phyloP scores from a whole-genome alignment of 169 alveolate species.

The Cytauxzoon felis region DNA sequence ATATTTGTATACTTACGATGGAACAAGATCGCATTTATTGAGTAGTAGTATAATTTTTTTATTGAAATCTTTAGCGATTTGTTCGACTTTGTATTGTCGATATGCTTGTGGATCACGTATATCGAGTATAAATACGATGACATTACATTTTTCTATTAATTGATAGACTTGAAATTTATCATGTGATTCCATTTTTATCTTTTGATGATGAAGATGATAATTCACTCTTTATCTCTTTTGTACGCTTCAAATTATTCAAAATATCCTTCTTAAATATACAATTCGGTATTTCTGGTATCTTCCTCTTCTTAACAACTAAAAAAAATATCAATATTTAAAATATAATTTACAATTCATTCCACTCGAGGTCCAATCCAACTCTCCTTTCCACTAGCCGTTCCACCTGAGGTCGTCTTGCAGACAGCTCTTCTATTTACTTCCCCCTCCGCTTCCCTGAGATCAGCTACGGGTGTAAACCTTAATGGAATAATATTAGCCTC shows the following conservation, averaged over 20 bases:
- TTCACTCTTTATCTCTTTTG: constrained; percentile 23
- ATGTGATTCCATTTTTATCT: neutral
- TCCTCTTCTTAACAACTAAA: constrained; percentile 14
- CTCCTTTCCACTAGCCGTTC: no score
- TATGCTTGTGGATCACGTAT: neutral
- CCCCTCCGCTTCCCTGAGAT: no score
- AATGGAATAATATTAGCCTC: no score
- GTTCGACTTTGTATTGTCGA: neutral
- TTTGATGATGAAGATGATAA: neutral
- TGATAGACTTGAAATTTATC: neutral
- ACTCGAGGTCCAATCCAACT: no score
- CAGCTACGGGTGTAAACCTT: no score
- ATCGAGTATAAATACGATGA: neutral
- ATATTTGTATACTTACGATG: neutral
- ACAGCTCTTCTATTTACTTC: no score
- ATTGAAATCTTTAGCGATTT: neutral
- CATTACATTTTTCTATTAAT: neutral
- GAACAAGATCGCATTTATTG: constrained; percentile 1
- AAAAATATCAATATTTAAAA: neutral
- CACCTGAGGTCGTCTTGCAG: no score
- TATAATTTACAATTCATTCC: no score
- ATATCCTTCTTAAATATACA: constrained; percentile 58
- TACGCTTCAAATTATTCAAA: constrained; percentile 47
- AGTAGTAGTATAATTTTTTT: constrained; percentile 1
- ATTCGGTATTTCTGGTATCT: constrained; percentile 62